These are phyloP conservation scores for Trifolium dubium DNA, from an alignment of 306 rosid genomes.

Conservation along the genomic window DNA sequence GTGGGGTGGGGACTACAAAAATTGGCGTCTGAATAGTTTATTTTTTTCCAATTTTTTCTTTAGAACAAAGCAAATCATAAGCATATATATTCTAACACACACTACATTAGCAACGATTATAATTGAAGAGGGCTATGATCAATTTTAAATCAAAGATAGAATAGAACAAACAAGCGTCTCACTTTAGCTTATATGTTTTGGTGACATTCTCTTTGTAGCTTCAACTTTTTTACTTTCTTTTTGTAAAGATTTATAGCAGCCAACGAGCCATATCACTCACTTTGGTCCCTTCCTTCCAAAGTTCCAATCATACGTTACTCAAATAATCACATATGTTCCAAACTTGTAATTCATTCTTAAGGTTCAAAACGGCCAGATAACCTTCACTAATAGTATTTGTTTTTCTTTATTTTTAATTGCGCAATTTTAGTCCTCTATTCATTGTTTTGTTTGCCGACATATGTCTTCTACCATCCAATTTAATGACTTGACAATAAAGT, in stretches of 20 bases:
- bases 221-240: conserved; percentile 52
- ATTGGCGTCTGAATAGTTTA: conserved; percentile 15
- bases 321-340: conserved; percentile 38
- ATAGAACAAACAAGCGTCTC: conserved; percentile 50
- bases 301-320: conserved; percentile 26
- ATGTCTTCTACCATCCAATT: no score
- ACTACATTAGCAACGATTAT: conserved; percentile 50
- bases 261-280: conserved; percentile 39
- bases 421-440: no score
- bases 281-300: conserved; percentile 25
- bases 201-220: conserved; percentile 78
- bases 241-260: conserved; percentile 42
- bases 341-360: conserved; percentile 35
- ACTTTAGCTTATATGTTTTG: conserved; percentile 64
- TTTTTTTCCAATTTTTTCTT: conserved; percentile 6
- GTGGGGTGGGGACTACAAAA: conserved; percentile 14
- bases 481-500: no score
- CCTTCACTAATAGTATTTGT: background rate
- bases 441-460: no score
- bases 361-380: conserved; percentile 19
- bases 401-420: no score
- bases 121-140: conserved; percentile 44
- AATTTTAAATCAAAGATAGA: conserved; percentile 48
- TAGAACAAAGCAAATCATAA: conserved; percentile 49
- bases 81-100: conserved; percentile 60